phyloP scores from a whole-genome alignment of 352 stramenopile species.

The Phytopythium cucurbitacearum region DNA sequence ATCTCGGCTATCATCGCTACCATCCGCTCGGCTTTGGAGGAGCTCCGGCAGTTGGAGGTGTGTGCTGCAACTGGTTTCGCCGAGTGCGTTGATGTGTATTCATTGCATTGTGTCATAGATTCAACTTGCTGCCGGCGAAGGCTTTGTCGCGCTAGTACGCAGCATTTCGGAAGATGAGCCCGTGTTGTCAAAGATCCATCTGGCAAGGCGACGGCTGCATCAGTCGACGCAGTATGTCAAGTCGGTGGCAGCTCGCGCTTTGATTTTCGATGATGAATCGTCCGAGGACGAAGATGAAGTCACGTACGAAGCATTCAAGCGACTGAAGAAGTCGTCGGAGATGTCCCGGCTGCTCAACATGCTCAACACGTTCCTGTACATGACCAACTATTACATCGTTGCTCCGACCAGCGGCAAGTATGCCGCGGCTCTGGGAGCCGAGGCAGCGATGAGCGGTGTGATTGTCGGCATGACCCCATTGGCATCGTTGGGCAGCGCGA shows the following conservation, averaged over 20 bases:
- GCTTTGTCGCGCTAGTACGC: conserved; percentile 27
- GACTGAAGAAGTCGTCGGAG: conserved; percentile 39
- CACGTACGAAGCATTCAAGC: conserved; percentile 54
- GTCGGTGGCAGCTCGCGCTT: conserved; percentile 68
- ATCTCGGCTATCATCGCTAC: conserved; percentile 87
- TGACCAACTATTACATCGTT: conserved; percentile 99
- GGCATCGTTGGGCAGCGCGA: conserved; percentile 90
- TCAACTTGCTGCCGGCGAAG: conserved; percentile 18
- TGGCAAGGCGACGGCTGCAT: conserved; percentile 60
- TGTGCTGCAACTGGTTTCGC: conserved; percentile 9
- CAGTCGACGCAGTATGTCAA: conserved; percentile 85
- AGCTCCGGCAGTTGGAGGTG: conserved; percentile 54
- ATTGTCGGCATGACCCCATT: conserved; percentile 97
- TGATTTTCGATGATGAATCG: conserved; percentile 81
- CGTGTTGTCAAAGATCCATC: conserved; percentile 63
- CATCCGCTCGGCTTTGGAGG: conserved; percentile 61
- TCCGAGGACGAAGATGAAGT: conserved; percentile 82
- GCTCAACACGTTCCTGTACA: conserved; percentile 94
- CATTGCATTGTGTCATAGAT: conserved; percentile 1
- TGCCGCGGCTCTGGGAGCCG: conserved; percentile 81
- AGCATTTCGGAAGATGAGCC: conserved; percentile 77
- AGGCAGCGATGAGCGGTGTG: conserved; percentile 88
- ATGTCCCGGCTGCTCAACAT: conserved; percentile 91
- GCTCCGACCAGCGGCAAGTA: conserved; percentile 93
- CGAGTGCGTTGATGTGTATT: not conserved